These are phyloP conservation scores for Podospora sp. DNA, from an alignment of 495 filamentous ascomycete genomes.

Conservation along the genomic window DNA sequence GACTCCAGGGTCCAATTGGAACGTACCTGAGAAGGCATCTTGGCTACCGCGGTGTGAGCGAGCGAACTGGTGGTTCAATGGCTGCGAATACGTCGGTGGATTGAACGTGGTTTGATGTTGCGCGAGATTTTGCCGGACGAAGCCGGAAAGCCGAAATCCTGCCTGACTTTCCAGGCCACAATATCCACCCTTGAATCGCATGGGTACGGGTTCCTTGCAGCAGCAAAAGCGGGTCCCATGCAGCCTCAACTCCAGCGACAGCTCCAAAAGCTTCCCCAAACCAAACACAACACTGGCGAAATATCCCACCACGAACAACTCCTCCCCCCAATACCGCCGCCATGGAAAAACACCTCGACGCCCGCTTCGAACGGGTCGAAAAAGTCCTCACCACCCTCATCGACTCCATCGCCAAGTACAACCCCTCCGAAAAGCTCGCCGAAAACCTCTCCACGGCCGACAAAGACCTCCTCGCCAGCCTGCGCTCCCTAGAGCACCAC, in stretches of 20 bases:
- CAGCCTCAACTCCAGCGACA: background rate
- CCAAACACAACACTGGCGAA: background rate
- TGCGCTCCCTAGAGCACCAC: constrained; percentile 67
- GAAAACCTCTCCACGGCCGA: constrained; percentile 69
- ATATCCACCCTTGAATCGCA: background rate
- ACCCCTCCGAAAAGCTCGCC: constrained; percentile 65
- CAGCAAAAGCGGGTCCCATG: background rate
- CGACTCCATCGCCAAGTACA: constrained; percentile 77
- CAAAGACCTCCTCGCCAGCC: constrained; percentile 57
- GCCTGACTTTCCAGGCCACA: constrained; percentile 30
- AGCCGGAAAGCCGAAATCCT: constrained; percentile 28
- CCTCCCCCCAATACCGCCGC: background rate
- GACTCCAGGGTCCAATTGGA: background rate
- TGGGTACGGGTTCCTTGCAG: constrained; percentile 16
- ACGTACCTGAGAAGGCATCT: constrained; percentile 49
- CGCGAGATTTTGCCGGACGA: constrained; percentile 44
- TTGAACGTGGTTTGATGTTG: constrained; percentile 28
- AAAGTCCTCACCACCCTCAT: constrained; percentile 65
- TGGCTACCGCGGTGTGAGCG: constrained; percentile 27
- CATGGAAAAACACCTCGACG: constrained; percentile 64
- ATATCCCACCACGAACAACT: background rate
- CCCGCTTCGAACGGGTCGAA: constrained; percentile 68
- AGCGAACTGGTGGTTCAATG: constrained; percentile 40
- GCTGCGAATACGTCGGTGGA: constrained; percentile 26
- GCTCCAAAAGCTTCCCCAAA: constrained; percentile 1